These are phyloP conservation scores for Leishmania guyanensis DNA, from an alignment of 208 protist species.

Conservation along the genomic window DNA sequence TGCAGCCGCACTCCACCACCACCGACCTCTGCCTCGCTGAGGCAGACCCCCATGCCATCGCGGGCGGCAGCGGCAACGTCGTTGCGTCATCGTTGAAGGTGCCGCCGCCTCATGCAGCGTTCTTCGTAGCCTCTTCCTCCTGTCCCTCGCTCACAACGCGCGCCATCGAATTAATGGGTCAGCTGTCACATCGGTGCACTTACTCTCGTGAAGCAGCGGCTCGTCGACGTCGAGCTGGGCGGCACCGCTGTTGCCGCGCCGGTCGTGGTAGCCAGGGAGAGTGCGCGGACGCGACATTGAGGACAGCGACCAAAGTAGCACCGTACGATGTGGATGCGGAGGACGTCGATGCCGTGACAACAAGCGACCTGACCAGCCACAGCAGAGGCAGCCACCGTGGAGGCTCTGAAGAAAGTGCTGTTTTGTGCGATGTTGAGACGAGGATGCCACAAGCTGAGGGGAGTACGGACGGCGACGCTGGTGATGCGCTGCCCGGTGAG, in stretches of 20 bases:
- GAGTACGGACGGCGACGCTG: not conserved
- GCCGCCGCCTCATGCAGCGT: not conserved
- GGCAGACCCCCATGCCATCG: not conserved
- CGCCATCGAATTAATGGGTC: constrained; percentile 28
- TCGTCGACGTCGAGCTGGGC: not conserved
- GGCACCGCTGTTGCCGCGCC: not conserved
- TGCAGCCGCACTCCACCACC: not conserved
- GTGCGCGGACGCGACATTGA: not conserved
- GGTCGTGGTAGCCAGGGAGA: not conserved
- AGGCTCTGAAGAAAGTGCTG: not conserved
- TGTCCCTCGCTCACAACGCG: constrained; percentile 19
- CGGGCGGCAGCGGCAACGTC: not conserved
- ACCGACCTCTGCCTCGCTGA: not conserved
- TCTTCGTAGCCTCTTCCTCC: not conserved
- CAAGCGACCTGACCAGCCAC: not conserved
- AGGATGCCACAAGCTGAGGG: not conserved
- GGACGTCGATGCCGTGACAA: not conserved
- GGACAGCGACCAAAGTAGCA: not conserved
- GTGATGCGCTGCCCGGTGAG: not conserved
- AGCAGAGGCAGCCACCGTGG: not conserved
- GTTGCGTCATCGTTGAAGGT: not conserved
- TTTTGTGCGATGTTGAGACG: not conserved
- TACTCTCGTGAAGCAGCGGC: constrained; percentile 5
- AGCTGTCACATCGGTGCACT: constrained; percentile 24
- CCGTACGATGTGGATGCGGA: constrained; percentile 32